phyloP scores from a whole-genome alignment of 1,139 yeast genomes.

The Blastobotrys apis region DNA sequence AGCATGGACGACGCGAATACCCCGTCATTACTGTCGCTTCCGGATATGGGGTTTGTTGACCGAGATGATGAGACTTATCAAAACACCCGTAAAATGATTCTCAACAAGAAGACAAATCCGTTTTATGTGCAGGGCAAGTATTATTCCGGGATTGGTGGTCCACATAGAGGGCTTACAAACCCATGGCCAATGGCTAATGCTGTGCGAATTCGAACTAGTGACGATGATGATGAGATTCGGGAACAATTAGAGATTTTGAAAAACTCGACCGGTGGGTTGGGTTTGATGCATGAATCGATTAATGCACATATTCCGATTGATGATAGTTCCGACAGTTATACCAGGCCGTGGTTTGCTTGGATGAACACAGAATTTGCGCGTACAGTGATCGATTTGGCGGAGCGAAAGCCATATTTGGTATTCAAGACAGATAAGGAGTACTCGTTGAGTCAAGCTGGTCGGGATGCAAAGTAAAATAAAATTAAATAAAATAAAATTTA shows the following conservation, averaged over 20 bases:
- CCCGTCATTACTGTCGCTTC: constrained; percentile 73
- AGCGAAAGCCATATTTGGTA: constrained; percentile 67
- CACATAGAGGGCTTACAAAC: constrained; percentile 72
- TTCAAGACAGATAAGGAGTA: too few species aligned
- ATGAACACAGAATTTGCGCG: constrained; percentile 89
- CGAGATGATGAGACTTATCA: constrained; percentile 55
- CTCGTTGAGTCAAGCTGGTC: too few species aligned
- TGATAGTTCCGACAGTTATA: constrained; percentile 36
- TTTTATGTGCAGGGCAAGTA: constrained; percentile 58
- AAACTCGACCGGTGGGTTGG: constrained; percentile 64
- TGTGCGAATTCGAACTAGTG: constrained; percentile 67
- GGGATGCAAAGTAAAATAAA: too few species aligned
- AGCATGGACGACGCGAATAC: constrained; percentile 89
- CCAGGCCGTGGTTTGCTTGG: constrained; percentile 93
- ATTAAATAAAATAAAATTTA: too few species aligned
- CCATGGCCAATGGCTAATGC: constrained; percentile 92
- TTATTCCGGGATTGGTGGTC: constrained; percentile 84
- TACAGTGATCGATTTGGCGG: constrained; percentile 69
- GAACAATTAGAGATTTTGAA: constrained; percentile 49
- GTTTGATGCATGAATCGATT: constrained; percentile 81
- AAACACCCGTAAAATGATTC: constrained; percentile 71
- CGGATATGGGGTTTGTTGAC: constrained; percentile 64
- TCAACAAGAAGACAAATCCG: constrained; percentile 69
- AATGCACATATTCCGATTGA: constrained; percentile 53
- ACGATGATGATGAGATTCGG: constrained; percentile 64